Percentiles rank a stretch among this genome's conserved stretches.
Conservation (phyloP, 225 moss, liverwort and hornwort genomes). For the Antitrichia curtipendula region DNA sequence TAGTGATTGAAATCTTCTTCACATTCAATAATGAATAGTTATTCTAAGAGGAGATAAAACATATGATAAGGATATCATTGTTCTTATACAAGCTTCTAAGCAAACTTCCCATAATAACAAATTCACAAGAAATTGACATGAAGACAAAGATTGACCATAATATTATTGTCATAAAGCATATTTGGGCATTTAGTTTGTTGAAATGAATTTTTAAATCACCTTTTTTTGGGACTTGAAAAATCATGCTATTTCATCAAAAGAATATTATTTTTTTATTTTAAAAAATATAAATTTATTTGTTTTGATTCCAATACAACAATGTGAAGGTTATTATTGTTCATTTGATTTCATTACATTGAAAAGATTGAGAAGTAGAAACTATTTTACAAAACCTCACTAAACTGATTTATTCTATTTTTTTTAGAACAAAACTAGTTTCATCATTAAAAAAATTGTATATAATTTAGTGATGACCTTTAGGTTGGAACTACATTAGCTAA, state of each 20-base stretch:
- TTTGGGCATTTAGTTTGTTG: neutral
- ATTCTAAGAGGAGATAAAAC: no score
- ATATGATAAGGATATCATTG: no score
- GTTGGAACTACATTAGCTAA: no score
- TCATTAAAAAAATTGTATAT: no score
- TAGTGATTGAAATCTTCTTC: no score
- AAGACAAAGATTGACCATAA: neutral
- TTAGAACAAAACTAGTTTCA: no score
- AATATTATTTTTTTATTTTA: rapidly evolving
- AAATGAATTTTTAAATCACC: neutral
- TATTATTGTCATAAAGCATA: neutral
- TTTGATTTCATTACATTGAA: neutral
- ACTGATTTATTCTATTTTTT: no score
- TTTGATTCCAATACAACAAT: neutral
- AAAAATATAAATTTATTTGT: neutral
- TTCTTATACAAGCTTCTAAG: no score
- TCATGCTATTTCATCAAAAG: neutral
- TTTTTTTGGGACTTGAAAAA: neutral
- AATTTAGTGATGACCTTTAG: no score
- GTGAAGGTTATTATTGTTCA: neutral
- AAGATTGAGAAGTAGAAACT: neutral
- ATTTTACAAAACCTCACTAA: neutral
- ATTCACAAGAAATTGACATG: neutral
- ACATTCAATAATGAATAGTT: no score
- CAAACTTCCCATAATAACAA: neutral